Evolutionary conservation across 2,329 filamentous ascomycete genomes (phyloP), one percentile per base, ranked within the genome.

Genomic region (Didymella glomerata): DNA sequence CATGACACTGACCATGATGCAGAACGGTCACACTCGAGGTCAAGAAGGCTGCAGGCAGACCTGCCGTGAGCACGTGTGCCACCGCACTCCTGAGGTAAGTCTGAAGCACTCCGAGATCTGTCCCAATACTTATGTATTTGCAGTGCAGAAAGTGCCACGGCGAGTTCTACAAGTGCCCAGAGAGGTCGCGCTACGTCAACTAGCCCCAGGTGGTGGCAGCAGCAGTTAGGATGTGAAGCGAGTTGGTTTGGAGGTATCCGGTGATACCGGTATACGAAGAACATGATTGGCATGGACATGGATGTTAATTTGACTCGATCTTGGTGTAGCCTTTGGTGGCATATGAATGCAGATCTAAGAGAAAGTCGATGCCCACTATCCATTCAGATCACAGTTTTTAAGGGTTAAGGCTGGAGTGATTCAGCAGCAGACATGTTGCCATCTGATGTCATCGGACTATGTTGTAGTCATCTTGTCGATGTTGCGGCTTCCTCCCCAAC

Each of bases 21-120:
- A 61, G 53, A 61, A 61, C 13, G 58, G 53, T 18, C 58, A 61
- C 47, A 54, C 48, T 11, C 30, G 8, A 25, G 58, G 58, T 28
- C 58, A 61, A 41, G 53, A 55, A 14, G 58, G 58, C 38, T 61
- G 58, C 40, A 40, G 46, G 48, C 53, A 61, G 40, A 49, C 53
- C 42, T 57, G 58, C 45, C 58, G 48, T 36, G 48, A 61, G 34
- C 58, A 61, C 13, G 58, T 61, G 36, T 61, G 58, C 41, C 58
- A 61, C 41, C 58, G 58, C 36, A 61, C 44, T 1, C 53, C 58
- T n/a, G 44, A 51, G 52, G 58, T 50, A 24, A 34, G 40, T 34
- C 16, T 10, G 18, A 34, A 2, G 2, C 6, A 44, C 4, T 9
- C 9, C 7, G 11, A 18, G 13, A 5, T 2, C 4, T 24, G 3